phyloP scores from a whole-genome alignment of 1,139 yeast species.

The Suhomyces bokatorum region DNA sequence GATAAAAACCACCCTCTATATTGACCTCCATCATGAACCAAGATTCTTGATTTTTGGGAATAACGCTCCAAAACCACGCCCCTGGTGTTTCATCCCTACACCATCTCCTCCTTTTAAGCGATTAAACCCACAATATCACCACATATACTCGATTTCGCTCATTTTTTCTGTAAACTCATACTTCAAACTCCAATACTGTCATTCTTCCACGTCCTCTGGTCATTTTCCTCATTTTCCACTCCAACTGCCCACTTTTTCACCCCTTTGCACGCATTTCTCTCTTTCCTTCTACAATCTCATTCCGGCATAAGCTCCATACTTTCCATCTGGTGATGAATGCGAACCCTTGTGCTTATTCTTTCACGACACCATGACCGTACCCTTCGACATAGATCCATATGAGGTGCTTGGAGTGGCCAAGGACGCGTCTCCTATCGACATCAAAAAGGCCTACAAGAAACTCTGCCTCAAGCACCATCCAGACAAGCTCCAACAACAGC shows the following conservation, averaged over 20 bases:
- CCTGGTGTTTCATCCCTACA: too few species aligned
- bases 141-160: too few species aligned
- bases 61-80: too few species aligned
- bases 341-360: neutral
- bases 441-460: constrained; percentile 72
- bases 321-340: neutral
- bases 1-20: too few species aligned
- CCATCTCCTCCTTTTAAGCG: too few species aligned
- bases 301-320: neutral
- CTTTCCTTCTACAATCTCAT: neutral
- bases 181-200: too few species aligned
- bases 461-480: constrained; percentile 76
- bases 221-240: neutral
- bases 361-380: constrained; percentile 7
- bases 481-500: constrained; percentile 59
- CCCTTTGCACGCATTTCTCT: neutral
- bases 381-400: constrained; percentile 63
- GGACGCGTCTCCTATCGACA: constrained; percentile 50
- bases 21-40: too few species aligned
- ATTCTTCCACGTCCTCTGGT: neutral
- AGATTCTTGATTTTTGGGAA: too few species aligned
- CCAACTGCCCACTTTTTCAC: neutral
- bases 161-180: too few species aligned
- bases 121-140: too few species aligned
- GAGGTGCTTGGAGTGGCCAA: constrained; percentile 48